Evolutionary conservation across 768 basidiomycete species (phyloP), one percentile per base, ranked within the genome.

Genomic region (Boletus rubroflammeus): DNA sequence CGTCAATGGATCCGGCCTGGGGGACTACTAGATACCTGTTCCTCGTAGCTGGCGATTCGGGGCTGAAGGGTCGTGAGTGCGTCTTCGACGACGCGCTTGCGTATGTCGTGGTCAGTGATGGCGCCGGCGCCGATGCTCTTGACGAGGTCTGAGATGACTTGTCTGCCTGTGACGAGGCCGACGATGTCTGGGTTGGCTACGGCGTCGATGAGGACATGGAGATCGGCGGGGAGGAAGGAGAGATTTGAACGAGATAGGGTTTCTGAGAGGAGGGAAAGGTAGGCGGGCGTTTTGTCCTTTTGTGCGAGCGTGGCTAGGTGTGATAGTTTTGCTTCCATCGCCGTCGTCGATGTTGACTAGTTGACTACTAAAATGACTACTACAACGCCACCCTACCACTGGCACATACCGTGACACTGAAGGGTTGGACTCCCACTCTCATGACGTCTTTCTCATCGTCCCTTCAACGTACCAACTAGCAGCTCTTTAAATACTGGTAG

Each of bases 41-140:
- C 94, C 68, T 99, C 96, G 64, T 91, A 96, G 69, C 88, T 93
- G 57, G 91, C 92, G 61, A 93, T 81, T 52, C 90, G 79, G 19
- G 88, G 83, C 67, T 92, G 85, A 36, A 90, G 74, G 31, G 82
- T 78, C 19, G 76, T 73, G 32, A 97, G 77, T 0, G 88, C 86
- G 39, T 86, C 84, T 67, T 91, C 78, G 8, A 97, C 83, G 39
- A 95, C 79, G 51, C 78, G 78, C 68, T 90, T 90, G 62, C 82
- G 81, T 15, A 82, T 64, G 10, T 85, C 83, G 14, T 75, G 63
- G 61, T 83, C 73, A 42, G 78, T 73, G 61, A 88, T 75, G 3
- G 66, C 69, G 29, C 81, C 82, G 36, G 82, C 81, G 23, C 76
- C 78, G 31, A 94, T 75, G 50, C 76, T 73, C 68, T 80, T 85